Percentiles rank a stretch among this genome's conserved stretches.
These are phyloP conservation scores for Pestalotiopsis sp. DNA, from an alignment of 2,329 filamentous ascomycete species.

Conservation along the genomic window DNA sequence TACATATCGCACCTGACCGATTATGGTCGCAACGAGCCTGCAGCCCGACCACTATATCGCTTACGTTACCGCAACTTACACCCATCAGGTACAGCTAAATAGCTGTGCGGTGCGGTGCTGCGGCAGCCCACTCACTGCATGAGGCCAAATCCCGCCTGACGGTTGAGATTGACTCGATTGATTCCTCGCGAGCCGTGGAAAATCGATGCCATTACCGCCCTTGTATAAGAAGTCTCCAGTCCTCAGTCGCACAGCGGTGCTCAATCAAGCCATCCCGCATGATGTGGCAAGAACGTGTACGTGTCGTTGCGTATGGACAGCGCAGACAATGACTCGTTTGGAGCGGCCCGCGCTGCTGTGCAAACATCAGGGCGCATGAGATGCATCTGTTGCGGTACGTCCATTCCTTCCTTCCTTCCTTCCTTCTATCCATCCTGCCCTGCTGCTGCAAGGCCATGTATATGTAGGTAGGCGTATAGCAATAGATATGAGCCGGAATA, in stretches of 20 bases:
- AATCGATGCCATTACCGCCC: not conserved
- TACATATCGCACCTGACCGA: not conserved
- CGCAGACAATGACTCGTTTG: not conserved
- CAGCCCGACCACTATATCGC: not conserved
- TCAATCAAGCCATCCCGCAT: not conserved
- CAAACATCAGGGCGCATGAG: not conserved
- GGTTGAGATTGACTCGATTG: not conserved
- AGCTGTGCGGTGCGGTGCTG: not conserved
- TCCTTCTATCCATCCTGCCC: not conserved
- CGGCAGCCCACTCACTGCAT: not conserved
- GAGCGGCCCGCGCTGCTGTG: not conserved
- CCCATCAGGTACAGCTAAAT: not conserved
- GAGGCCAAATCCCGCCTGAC: not conserved
- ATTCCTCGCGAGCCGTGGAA: not conserved
- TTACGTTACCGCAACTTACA: not conserved
- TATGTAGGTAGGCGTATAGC: not conserved
- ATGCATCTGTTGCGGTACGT: not conserved
- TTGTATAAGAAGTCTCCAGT: not conserved
- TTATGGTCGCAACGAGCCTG: not conserved
- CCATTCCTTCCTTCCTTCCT: not conserved
- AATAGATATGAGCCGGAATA: not conserved
- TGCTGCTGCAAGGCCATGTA: not conserved
- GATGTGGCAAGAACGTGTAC: not conserved
- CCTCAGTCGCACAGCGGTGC: not conserved
- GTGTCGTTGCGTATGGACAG: not conserved